These are phyloP conservation scores for Calocybe cyanea DNA, from an alignment of 768 basidiomycete genomes.

Conservation along the genomic window DNA sequence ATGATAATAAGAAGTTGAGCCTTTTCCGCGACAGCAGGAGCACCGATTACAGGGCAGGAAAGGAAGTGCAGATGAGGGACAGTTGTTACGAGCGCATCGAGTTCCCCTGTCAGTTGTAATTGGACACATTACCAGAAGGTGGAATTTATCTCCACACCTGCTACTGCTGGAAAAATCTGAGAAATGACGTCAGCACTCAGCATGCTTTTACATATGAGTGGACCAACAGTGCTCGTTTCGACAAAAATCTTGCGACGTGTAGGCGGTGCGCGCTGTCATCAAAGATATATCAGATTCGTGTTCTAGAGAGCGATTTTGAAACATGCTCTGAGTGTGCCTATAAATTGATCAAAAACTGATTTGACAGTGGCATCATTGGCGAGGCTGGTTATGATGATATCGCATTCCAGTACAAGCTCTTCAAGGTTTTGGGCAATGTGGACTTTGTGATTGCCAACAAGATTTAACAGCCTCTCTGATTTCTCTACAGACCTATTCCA, in stretches of 20 bases:
- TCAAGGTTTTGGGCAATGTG: conserved; percentile 52
- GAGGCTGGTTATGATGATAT: conserved; percentile 74
- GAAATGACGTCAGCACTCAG: conserved; percentile 8
- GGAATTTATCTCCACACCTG: conserved; percentile 28
- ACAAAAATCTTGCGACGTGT: conserved; percentile 70
- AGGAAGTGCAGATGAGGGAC: conserved; percentile 62
- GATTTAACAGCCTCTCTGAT: conserved; percentile 50
- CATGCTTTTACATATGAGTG: background rate
- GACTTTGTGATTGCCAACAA: conserved; percentile 51
- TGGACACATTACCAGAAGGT: background rate
- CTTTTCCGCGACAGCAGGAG: conserved; percentile 61
- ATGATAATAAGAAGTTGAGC: conserved; percentile 70
- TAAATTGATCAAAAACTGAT: conserved; percentile 57
- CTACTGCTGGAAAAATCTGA: conserved; percentile 53
- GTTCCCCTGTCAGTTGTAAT: conserved; percentile 39
- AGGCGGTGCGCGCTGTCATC: conserved; percentile 36
- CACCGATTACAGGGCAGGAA: conserved; percentile 74
- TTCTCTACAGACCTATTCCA: conserved; percentile 74
- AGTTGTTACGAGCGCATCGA: conserved; percentile 63
- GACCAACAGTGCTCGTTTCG: conserved; percentile 76
- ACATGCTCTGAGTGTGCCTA: conserved; percentile 52
- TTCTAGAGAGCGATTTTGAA: background rate
- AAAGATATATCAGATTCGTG: conserved; percentile 2
- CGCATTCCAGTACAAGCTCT: conserved; percentile 62
- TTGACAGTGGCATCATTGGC: conserved; percentile 69